Evolutionary conservation across 306 rosid genomes (phyloP).

Genomic region (Begonia loranthoides): DNA sequence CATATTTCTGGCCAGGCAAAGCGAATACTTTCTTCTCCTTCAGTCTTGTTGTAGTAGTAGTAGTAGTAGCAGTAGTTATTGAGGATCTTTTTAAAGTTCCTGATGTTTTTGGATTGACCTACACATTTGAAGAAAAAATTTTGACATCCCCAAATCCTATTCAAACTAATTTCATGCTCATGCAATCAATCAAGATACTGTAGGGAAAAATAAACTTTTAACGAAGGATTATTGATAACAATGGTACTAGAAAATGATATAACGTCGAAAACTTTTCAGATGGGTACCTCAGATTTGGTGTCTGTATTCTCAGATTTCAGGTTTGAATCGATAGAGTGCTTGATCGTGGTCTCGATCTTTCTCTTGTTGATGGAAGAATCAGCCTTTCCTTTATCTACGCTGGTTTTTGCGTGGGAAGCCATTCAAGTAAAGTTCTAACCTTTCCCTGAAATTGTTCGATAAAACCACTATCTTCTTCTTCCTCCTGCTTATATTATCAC

Average conservation of each 20-base stretch:
- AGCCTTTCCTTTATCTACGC: background rate
- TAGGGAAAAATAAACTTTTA: too few species aligned
- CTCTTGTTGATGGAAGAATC: background rate
- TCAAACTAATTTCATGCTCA: background rate
- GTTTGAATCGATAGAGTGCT: background rate
- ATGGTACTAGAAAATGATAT: background rate
- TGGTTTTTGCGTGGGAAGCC: background rate
- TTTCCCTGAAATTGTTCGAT: background rate
- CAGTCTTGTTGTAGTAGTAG: conserved; percentile 35
- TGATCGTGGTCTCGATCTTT: conserved; percentile 7
- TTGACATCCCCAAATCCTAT: background rate
- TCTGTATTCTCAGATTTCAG: background rate
- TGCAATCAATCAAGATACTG: too few species aligned
- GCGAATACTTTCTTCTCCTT: conserved; percentile 69
- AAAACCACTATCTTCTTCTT: background rate
- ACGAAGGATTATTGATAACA: too few species aligned
- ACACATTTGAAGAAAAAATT: conserved; percentile 20
- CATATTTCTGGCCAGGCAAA: conserved; percentile 82
- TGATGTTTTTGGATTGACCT: conserved; percentile 54
- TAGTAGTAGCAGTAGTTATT: conserved; percentile 15
- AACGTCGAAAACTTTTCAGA: background rate
- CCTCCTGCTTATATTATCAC: background rate
- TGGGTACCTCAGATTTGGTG: conserved; percentile 1
- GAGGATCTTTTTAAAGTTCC: conserved; percentile 23
- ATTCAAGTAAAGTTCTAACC: background rate